Percentiles rank a stretch among this genome's conserved stretches.
These are phyloP conservation scores for Chaetomium fimeti DNA, from an alignment of 495 filamentous ascomycete genomes.

Conservation along the genomic window DNA sequence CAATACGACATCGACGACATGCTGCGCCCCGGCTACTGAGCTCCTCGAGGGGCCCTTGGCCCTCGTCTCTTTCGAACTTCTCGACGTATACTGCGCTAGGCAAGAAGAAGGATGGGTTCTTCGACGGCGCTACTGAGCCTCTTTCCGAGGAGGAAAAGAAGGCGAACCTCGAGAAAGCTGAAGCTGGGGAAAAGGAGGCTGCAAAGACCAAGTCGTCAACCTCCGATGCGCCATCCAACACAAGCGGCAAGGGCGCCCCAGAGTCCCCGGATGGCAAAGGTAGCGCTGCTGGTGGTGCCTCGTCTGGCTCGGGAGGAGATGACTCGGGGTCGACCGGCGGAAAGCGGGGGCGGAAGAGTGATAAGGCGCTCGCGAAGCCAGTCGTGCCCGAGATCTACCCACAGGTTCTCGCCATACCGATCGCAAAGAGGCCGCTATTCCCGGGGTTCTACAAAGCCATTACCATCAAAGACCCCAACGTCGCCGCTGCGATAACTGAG, in stretches of 20 bases:
- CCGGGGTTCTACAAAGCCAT: slow-evolving; percentile 99
- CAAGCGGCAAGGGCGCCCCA: slow-evolving; percentile 31
- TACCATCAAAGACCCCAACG: slow-evolving; percentile 86
- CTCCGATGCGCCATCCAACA: slow-evolving; percentile 37
- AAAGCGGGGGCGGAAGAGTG: slow-evolving; percentile 63
- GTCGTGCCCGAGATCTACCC: slow-evolving; percentile 92
- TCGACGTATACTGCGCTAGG: slow-evolving; percentile 39
- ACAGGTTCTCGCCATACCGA: slow-evolving; percentile 98
- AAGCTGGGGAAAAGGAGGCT: slow-evolving; percentile 42
- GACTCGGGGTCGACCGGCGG: slow-evolving; percentile 49
- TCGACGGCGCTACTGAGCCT: slow-evolving; percentile 44
- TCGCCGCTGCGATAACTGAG: slow-evolving; percentile 85
- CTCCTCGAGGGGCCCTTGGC: slow-evolving; percentile 24
- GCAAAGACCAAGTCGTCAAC: slow-evolving; percentile 41
- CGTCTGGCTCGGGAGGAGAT: slow-evolving; percentile 47
- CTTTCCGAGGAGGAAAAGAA: slow-evolving; percentile 50
- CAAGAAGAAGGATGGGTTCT: slow-evolving; percentile 49
- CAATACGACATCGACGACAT: slow-evolving; percentile 20
- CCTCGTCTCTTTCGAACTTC: slow-evolving; percentile 35
- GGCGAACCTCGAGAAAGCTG: slow-evolving; percentile 44
- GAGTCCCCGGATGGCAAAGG: slow-evolving; percentile 47
- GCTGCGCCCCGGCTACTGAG: slow-evolving; percentile 18
- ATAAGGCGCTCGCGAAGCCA: slow-evolving; percentile 79
- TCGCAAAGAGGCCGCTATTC: slow-evolving; percentile 90
- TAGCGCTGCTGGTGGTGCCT: slow-evolving; percentile 40